Evolutionary conservation across 768 basidiomycete species (phyloP).

Genomic region (Podaxis pistillaris): DNA sequence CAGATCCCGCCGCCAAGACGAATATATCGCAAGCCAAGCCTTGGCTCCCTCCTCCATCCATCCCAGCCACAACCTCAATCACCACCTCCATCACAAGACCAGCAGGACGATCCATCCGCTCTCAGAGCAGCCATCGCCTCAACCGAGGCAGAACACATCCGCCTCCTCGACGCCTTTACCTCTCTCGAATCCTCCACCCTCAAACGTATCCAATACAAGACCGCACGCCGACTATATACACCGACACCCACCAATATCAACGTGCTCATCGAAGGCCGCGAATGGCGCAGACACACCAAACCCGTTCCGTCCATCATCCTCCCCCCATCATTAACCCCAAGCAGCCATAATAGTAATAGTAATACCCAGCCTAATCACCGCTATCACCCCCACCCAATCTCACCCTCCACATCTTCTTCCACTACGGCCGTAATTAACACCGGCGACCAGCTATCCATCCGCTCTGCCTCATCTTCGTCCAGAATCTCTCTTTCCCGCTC

Average conservation of each 20-base stretch:
- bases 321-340: constrained; percentile 20
- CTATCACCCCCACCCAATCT: constrained; percentile 10
- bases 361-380: neutral
- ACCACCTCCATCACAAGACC: constrained; percentile 3
- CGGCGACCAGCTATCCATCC: constrained; percentile 40
- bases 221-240: constrained; percentile 32
- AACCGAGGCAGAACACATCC: constrained; percentile 62
- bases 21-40: constrained; percentile 2
- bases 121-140: constrained; percentile 59
- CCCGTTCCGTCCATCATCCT: constrained; percentile 26
- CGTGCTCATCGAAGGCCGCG: constrained; percentile 30
- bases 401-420: constrained; percentile 12
- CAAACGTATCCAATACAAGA: constrained; percentile 43
- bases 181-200: constrained; percentile 60
- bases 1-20: constrained; percentile 1
- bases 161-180: constrained; percentile 67
- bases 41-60: neutral
- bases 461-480: constrained; percentile 38
- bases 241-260: constrained; percentile 28
- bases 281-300: constrained; percentile 31
- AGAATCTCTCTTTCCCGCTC: constrained; percentile 42
- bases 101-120: constrained; percentile 31
- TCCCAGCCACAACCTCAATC: neutral
- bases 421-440: constrained; percentile 17
- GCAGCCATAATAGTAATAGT: constrained; percentile 1